Conservation (phyloP, 805 yeast genomes). For the Myxozyma kluyveri region DNA sequence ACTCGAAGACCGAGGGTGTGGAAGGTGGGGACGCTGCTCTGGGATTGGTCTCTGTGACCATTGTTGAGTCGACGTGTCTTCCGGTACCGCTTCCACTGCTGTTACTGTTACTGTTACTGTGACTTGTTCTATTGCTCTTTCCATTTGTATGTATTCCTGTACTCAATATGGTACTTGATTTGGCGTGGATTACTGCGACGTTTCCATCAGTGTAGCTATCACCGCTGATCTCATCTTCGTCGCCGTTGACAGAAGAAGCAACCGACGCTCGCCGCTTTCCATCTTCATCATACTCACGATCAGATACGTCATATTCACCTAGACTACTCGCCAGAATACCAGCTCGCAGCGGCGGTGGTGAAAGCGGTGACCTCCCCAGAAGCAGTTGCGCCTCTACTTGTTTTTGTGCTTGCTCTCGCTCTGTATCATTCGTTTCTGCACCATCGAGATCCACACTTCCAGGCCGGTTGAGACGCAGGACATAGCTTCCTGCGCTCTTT, state of each 20-base stretch:
- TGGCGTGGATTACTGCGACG: too few species aligned
- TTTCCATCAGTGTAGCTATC: not conserved
- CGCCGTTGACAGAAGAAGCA: too few species aligned
- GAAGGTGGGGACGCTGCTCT: slow-evolving; percentile 25
- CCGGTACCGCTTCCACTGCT: not conserved
- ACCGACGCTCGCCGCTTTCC: too few species aligned
- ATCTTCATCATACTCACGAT: too few species aligned
- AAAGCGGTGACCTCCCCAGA: slow-evolving; percentile 23
- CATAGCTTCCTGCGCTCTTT: slow-evolving; percentile 5
- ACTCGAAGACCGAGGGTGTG: slow-evolving; percentile 16
- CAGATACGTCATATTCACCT: not conserved
- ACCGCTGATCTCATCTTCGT: not conserved
- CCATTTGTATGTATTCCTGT: not conserved
- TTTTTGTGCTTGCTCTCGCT: slow-evolving; percentile 9
- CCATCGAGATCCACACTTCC: slow-evolving; percentile 13
- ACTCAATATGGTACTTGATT: too few species aligned
- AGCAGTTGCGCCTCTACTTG: slow-evolving; percentile 24
- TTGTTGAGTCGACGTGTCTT: too few species aligned
- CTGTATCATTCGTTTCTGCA: slow-evolving; percentile 10
- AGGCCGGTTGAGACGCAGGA: slow-evolving; percentile 19
- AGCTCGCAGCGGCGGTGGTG: slow-evolving; percentile 27
- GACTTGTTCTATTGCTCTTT: not conserved
- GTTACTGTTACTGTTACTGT: not conserved
- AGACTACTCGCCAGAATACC: slow-evolving; percentile 6
- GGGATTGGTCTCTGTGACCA: too few species aligned